Base-by-base conservation (phyloP, 1,284 basidiomycete genomes). In the Xerocomus nothofagi region DNA sequence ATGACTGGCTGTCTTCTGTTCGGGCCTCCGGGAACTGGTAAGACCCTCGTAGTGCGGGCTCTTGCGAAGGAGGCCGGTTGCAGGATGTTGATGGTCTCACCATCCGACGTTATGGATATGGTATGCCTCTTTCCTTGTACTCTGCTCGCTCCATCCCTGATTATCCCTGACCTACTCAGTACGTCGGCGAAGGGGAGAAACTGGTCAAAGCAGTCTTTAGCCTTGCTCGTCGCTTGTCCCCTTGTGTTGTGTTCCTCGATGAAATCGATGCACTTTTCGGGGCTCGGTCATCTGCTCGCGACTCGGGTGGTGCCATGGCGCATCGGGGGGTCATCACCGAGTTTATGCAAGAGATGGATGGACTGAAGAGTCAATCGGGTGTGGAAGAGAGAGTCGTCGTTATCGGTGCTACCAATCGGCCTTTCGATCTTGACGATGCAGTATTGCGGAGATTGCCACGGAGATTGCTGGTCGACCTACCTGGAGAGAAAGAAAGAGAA, bases 321-420 rank as follows among this genome's bases (percentile, higher is more conserved):
- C 93, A 92, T 69, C 81, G 90, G 55, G 86, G 87, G 23, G 81
- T 91, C 47, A 85, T 93, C 62, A 90, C 91, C 18, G 94, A 98
- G 66, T 95, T 98, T 67, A 98, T 98, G 95, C 94, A 98, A 67
- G 94, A 97, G 67, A 98, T 98, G 94, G 95, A 98, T 62, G 95
- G 95, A 3, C 71, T 96, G 50, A 91, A 82, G 62, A 81, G 86
- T 15, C 68, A 57, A 24, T 47, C 57, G 8, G 86, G 83, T 26
- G 80, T 79, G 61, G 91, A 92, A 58, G 86, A 86, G 63, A 88
- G 82, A 55, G 86, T 98, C 44, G 88, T 97, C 42, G 88, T 98
- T 41, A 93, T 98, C 51, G 95, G 95, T 29, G 95, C 95, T 3
- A 98, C 95, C 1, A 98, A 98, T 67, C 73, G 89, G 56, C 89